Conservation (phyloP, 495 filamentous ascomycete species). For the Penicillium steckii region DNA sequence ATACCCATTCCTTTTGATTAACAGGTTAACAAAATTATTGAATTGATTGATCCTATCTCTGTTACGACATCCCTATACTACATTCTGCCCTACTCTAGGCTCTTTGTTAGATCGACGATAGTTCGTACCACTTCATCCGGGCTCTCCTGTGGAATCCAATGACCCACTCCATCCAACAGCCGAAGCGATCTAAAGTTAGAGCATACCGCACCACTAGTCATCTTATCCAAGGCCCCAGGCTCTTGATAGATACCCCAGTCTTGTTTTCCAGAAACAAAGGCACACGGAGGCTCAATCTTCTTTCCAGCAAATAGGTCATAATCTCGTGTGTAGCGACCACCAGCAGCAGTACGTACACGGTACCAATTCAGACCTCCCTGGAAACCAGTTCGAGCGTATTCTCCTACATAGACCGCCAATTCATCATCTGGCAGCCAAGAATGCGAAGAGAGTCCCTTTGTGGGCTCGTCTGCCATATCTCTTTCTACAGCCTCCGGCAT, state of each 20-base stretch:
- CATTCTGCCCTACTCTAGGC: conserved; percentile 10
- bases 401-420: conserved; percentile 56
- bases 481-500: conserved; percentile 57
- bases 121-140: conserved; percentile 52
- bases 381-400: conserved; percentile 66
- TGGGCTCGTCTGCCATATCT: conserved; percentile 53
- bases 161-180: conserved; percentile 58
- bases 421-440: conserved; percentile 57
- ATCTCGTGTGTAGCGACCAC: conserved; percentile 42
- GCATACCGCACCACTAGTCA: conserved; percentile 43
- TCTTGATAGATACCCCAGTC: conserved; percentile 71
- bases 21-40: conserved; percentile 16
- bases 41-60: conserved; percentile 5
- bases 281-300: conserved; percentile 60
- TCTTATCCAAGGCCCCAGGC: conserved; percentile 59
- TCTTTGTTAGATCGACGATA: conserved; percentile 41
- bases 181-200: conserved; percentile 49
- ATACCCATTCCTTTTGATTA: conserved; percentile 20
- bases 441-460: conserved; percentile 18
- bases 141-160: conserved; percentile 69
- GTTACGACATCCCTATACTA: too few relatives aligned
- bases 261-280: conserved; percentile 56
- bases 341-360: conserved; percentile 53
- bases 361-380: conserved; percentile 74
- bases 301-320: conserved; percentile 58